A percentile compares a stretch with the other conserved stretches of the same genome.
These are phyloP conservation scores for Parietaria judaica DNA, from an alignment of 306 rosid genomes.

Conservation along the genomic window DNA sequence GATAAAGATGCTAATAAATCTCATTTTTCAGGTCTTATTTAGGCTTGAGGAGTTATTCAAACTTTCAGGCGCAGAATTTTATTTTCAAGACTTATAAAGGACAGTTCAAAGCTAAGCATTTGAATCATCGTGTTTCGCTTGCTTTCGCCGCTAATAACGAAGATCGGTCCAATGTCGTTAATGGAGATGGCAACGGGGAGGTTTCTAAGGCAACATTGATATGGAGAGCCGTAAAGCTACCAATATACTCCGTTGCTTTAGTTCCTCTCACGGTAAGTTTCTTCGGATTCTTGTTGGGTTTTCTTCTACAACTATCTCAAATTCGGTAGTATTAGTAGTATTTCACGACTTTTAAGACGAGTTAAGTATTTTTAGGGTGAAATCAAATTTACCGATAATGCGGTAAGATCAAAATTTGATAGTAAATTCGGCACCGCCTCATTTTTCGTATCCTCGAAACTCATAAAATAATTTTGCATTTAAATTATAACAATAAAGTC, in stretches of 20 bases:
- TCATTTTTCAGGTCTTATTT: slow-evolving; percentile 12
- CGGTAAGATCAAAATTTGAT: no score
- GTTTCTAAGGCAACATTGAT: slow-evolving; percentile 49
- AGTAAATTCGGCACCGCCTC: no score
- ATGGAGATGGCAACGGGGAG: slow-evolving; percentile 21
- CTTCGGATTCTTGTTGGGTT: neutral
- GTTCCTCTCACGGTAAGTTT: slow-evolving; percentile 81
- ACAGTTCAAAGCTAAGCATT: slow-evolving; percentile 18
- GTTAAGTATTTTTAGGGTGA: no score
- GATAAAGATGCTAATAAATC: neutral
- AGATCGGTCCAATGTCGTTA: slow-evolving; percentile 13
- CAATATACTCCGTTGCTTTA: slow-evolving; percentile 81
- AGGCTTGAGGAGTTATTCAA: slow-evolving; percentile 14
- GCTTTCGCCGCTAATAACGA: slow-evolving; percentile 12
- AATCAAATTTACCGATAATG: no score
- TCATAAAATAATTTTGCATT: no score
- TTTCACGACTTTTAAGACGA: no score
- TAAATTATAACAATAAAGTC: no score
- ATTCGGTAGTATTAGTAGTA: no score
- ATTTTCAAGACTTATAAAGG: slow-evolving; percentile 20
- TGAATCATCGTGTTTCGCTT: slow-evolving; percentile 6
- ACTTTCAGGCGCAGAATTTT: slow-evolving; percentile 8
- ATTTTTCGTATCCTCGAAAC: no score
- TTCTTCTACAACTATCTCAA: no score
- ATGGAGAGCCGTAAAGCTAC: slow-evolving; percentile 86